Conservation (phyloP, 1,139 yeast species). For the Taphrina pruni region DNA sequence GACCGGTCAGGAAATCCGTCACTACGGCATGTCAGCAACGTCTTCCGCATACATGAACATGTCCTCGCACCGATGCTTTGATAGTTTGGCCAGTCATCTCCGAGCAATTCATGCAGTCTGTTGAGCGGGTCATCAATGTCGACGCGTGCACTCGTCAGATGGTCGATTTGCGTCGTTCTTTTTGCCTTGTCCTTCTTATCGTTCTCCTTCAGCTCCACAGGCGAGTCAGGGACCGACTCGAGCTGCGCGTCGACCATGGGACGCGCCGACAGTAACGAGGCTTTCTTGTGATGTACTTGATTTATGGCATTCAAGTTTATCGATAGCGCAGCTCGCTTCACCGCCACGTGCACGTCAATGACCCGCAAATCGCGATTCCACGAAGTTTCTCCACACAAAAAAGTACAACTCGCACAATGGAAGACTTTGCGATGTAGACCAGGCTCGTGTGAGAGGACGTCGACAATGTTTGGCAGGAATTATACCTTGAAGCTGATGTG, state of each 20-base stretch:
- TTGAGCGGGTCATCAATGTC: conserved; percentile 38
- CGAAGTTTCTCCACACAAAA: too few species aligned
- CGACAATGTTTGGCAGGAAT: too few species aligned
- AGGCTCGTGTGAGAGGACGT: too few species aligned
- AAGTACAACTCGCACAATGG: too few species aligned
- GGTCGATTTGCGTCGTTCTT: conserved; percentile 15
- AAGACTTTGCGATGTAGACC: too few species aligned
- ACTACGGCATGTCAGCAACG: background rate
- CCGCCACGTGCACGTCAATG: background rate
- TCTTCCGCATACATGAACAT: background rate
- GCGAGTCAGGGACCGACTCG: conserved; percentile 28
- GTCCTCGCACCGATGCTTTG: conserved; percentile 28
- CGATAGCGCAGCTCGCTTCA: background rate
- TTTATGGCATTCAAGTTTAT: background rate
- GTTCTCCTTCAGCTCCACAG: conserved; percentile 24
- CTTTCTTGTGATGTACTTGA: conserved; percentile 15
- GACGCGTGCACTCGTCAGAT: conserved; percentile 27
- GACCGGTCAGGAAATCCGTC: conserved; percentile 38
- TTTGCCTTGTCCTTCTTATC: conserved; percentile 31
- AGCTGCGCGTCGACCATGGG: conserved; percentile 34
- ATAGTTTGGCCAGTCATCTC: conserved; percentile 31
- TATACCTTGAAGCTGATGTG: too few species aligned
- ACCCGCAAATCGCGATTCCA: background rate
- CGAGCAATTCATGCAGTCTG: conserved; percentile 30
- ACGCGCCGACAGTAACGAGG: conserved; percentile 9